phyloP scores from a whole-genome alignment of 768 basidiomycete genomes.

The Pisolithus microcarpus region DNA sequence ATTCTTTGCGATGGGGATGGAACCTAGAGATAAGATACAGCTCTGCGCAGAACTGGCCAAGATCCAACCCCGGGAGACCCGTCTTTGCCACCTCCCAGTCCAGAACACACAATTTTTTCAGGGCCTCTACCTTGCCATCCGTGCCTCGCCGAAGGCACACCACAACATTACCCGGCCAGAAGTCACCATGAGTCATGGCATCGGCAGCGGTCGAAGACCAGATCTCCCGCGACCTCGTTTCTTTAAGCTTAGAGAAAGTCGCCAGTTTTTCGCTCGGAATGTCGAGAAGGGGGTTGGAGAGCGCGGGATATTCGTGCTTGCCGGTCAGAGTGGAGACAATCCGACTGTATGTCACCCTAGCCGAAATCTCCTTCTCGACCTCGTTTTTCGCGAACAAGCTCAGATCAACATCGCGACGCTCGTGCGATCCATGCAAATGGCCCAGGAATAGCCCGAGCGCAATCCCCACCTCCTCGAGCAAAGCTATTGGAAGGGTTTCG shows the following conservation, averaged over 20 bases:
- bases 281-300: constrained; percentile 37
- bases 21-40: constrained; percentile 45
- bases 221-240: constrained; percentile 27
- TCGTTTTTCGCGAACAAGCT: constrained; percentile 34
- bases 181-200: constrained; percentile 45
- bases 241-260: constrained; percentile 27
- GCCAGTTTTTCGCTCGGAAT: constrained; percentile 32
- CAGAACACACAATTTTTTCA: constrained; percentile 42
- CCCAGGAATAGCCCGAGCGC: constrained; percentile 51
- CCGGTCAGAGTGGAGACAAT: constrained; percentile 34
- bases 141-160: constrained; percentile 27
- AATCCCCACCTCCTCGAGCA: constrained; percentile 40
- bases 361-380: constrained; percentile 35
- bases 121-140: constrained; percentile 16
- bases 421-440: constrained; percentile 43
- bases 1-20: constrained; percentile 32
- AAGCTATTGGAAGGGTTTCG: constrained; percentile 21
- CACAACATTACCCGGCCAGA: constrained; percentile 67
- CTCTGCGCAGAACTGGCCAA: constrained; percentile 63
- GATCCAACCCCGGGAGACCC: constrained; percentile 50
- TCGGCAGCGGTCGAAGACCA: constrained; percentile 20
- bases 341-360: constrained; percentile 38
- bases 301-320: constrained; percentile 24
- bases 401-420: constrained; percentile 21
- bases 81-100: constrained; percentile 63